Percentiles rank a stretch among this genome's conserved stretches.
Evolutionary conservation across 2,329 filamentous ascomycete genomes (phyloP).

Genomic region (Alternaria incomplexa): DNA sequence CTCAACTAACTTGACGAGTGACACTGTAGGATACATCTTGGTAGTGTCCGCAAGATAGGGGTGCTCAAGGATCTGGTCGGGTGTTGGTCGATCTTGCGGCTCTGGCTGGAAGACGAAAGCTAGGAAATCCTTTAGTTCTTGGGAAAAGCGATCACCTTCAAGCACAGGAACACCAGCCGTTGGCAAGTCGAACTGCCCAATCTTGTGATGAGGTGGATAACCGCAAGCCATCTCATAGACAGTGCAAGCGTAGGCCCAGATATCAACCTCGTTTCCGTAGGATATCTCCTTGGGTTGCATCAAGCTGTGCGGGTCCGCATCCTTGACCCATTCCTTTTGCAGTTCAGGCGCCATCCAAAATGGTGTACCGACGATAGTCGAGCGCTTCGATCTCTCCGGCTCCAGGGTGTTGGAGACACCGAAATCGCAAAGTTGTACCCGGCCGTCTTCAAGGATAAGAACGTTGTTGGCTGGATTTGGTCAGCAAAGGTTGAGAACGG

Average conservation of each 20-base stretch:
- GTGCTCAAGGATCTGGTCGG: constrained; percentile 73
- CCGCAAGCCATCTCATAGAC: constrained; percentile 82
- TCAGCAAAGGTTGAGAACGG: neutral
- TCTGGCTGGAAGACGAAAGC: constrained; percentile 75
- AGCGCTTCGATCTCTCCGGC: constrained; percentile 75
- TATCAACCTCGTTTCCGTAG: constrained; percentile 66
- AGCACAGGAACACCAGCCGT: constrained; percentile 66
- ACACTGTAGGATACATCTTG: constrained; percentile 67
- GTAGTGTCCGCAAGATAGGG: constrained; percentile 70
- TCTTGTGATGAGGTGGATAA: constrained; percentile 69
- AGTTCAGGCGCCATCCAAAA: constrained; percentile 89
- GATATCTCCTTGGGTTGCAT: constrained; percentile 57
- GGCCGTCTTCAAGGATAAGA: constrained; percentile 75
- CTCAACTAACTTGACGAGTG: constrained; percentile 69
- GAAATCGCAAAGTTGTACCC: constrained; percentile 84
- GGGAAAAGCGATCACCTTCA: constrained; percentile 73
- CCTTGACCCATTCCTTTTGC: constrained; percentile 56
- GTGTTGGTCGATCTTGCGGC: constrained; percentile 70
- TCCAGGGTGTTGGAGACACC: constrained; percentile 81
- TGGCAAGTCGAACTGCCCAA: constrained; percentile 46
- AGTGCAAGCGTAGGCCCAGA: constrained; percentile 85
- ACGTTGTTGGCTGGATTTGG: constrained; percentile 69
- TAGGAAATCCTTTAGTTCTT: constrained; percentile 71
- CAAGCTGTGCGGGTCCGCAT: constrained; percentile 63
- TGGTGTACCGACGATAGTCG: constrained; percentile 81